Base-by-base conservation (phyloP, 768 basidiomycete genomes). In the Pleurotus tuber-regium region DNA sequence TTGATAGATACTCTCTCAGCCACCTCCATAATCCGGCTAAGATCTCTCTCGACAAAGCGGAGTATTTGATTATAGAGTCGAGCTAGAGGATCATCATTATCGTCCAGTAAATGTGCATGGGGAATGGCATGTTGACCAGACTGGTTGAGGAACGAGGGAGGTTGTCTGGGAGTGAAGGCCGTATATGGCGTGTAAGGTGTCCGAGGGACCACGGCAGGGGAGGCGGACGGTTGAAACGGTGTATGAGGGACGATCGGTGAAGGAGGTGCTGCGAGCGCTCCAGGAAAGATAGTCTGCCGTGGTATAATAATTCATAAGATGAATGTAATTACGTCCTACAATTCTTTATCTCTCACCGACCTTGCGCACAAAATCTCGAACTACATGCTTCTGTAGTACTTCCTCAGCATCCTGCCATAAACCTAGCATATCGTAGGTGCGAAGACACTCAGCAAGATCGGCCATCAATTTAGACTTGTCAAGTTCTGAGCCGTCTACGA, bases 391-490 rank as follows among this genome's bases (percentile, higher is more conserved):
- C 50, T 86, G 75, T 44, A 98, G 69, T 14, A 97, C 84, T 53
- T 93, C 89, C 68, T 96, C 95, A 1, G 94, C 96, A 56, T 90
- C 85, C 59, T 82, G 71, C 89, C 91, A 93, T 6, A 92, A 79
- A 10, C 84, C 80, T 43, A 99, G 71, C 5, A 78, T 66, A 57
- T 93, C 89, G 60, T 95, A 95, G 2, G 87, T 87, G 38, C 80
- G 71, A 38, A 95, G 67, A 62, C 90, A 90, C 59, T 94, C 91
- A 1, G 79, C 82, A 48, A 93, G 64, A 57, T 93, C 92, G 12
- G 78, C 68, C 25, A 79, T 67, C 56, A 75, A 70, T 56, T 86
- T 88, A 9, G 72, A 72, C 60, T 77, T 84, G 56, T 91, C 89
- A 19, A 80, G 61, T 40, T 91, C 88, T 1, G 75, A 63, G 21